Base-by-base conservation (phyloP, 495 filamentous ascomycete species). In the Neurospora discreta region DNA sequence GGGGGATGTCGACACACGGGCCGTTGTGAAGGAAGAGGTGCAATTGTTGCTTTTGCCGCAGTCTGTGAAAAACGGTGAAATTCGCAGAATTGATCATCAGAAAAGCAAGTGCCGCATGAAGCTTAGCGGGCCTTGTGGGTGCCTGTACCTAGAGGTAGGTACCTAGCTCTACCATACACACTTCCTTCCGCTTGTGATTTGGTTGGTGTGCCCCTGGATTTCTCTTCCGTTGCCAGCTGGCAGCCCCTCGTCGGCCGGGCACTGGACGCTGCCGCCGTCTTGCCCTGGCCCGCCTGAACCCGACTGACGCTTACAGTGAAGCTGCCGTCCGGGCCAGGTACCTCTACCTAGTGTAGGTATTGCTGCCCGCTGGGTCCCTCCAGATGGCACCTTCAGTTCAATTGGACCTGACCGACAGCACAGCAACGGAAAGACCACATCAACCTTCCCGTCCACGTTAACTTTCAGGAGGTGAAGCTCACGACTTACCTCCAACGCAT, bases 391-490 rank as follows among this genome's bases (percentile, higher is more conserved):
- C 52, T 65, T 26, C 52, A 65, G 52, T 65, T 60, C 52, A 26
- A 60, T 60, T 60, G 52, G 52, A 60, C 23, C 52, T 18, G 52
- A 72, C 18, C 38, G 40, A 70, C 42, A 70, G 69, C 26, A 23
- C 15, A n/a, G 23, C 70, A 68, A 40, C 42, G 68, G 69, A 76
- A 76, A 76, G 77, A 75, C 77, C 76, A 77, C 75, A 70, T 76
- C 72, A 71, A 74, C 77, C 75, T 71, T 70, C 52, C 71, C 67
- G 67, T 52, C 69, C 42, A 33, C 26, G 23, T 20, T 15, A 39
- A 39, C 43, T 39, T 40, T 73, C 16, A 72, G 69, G 76, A 73
- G 73, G 72, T 73, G 76, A 76, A 78, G 74, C 74, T 78, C 69
- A 52, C 42, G 39, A 43, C 69, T 65, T 33, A 33, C 26, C 52